Base-by-base conservation (phyloP, 2,329 filamentous ascomycete genomes). In the Ophiostoma montium region DNA sequence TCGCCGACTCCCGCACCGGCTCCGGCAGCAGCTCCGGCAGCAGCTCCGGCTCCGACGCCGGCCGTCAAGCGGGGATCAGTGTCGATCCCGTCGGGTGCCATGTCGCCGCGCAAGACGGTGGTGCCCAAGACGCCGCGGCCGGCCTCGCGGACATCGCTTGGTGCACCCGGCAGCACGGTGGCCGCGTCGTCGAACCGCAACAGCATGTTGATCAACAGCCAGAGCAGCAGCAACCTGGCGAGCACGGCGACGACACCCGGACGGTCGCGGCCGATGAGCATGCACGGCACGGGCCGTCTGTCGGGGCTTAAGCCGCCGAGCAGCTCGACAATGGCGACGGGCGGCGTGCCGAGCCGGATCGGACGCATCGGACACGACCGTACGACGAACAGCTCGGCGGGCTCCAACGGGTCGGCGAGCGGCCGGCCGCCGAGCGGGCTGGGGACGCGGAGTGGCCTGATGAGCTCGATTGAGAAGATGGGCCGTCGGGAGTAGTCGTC, bases 401-500 rank as follows among this genome's bases (percentile, higher is more conserved):
- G 27, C 10, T 44, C 42, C 11, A 44, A 44, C 16, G 42, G 42
- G 8, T 44, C 42, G 5, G 60, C 52, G 8, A 55, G 59, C 4
- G 70, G 67, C 9, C 65, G 74, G 53, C 74, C 73, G 13, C 70
- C 70, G 52, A 72, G 69, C 54, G 69, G 68, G 33, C 56, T 67
- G 53, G 66, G 67, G 9, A 59, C 63, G 54, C 65, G 85, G 58
- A 86, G 82, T 60, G 80, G 83, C 50, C 83, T 92, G 59, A 82
- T 94, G 81, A 84, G 75, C 57, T 87, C 84, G 16, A 92, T 94
- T 62, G 86, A 94, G 70, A 79, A 82, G 65, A 94, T 94, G 87
- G 86, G 86, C 10, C 80, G 70, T 9, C 66, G 71, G 38, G 67
- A 54, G 27, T 59, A 63, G 45, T 46, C n/a, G n/a, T 19, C 13